These are phyloP conservation scores for Psilocybe tampanensis DNA, from an alignment of 768 basidiomycete genomes.

Conservation along the genomic window DNA sequence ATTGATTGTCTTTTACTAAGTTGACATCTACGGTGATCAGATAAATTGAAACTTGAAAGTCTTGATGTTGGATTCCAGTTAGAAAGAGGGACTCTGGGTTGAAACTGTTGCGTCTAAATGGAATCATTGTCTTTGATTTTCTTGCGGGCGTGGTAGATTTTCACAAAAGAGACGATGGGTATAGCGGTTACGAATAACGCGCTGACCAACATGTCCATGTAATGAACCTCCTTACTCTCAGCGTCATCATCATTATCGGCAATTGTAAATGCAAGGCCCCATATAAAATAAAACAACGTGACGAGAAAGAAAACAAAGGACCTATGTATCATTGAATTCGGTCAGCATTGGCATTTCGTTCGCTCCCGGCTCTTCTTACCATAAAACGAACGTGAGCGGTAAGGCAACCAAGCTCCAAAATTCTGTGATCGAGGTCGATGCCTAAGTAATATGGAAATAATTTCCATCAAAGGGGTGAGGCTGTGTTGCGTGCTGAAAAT, in stretches of 20 bases:
- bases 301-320: slow-evolving; percentile 1
- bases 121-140: background rate
- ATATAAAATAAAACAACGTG: slow-evolving; percentile 1
- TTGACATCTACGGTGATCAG: too few species aligned
- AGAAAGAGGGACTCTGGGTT: too few species aligned
- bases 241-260: background rate
- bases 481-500: background rate
- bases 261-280: slow-evolving; percentile 1
- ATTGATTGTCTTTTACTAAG: too few species aligned
- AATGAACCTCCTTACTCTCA: background rate
- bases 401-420: slow-evolving; percentile 7
- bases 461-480: background rate
- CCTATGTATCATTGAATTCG: background rate
- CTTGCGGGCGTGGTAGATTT: background rate
- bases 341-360: background rate
- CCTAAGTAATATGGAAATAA: background rate
- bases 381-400: slow-evolving; percentile 5
- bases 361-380: background rate
- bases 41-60: too few species aligned
- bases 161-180: background rate
- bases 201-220: background rate
- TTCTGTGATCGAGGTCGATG: background rate
- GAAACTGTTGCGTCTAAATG: background rate
- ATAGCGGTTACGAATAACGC: slow-evolving; percentile 1
- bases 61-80: too few species aligned